A percentile compares a stretch with the other conserved stretches of the same genome.
Evolutionary conservation across 2,329 filamentous ascomycete genomes (phyloP).

Genomic region (Colletotrichum karsti): DNA sequence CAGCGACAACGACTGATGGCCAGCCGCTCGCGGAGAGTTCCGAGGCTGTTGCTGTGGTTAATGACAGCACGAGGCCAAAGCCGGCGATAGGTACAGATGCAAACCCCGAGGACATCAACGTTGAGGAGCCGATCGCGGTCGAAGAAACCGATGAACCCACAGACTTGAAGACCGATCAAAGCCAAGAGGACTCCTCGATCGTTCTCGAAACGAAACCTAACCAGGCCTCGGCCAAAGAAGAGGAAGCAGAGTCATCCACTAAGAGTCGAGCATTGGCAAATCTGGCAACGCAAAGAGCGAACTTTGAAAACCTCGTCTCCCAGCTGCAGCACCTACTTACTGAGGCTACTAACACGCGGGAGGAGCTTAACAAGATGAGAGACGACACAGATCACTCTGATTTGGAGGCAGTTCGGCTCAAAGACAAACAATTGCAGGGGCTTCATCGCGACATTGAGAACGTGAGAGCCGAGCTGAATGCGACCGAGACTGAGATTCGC

Average conservation of each 20-base stretch:
- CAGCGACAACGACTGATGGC: not conserved
- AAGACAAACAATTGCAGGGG: constrained; percentile 38
- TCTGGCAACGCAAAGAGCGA: constrained; percentile 39
- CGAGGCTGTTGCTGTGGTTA: not conserved
- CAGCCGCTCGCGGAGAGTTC: not conserved
- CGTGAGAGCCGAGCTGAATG: constrained; percentile 43
- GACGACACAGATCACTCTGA: constrained; percentile 10
- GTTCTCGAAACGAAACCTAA: not conserved
- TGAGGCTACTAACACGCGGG: constrained; percentile 37
- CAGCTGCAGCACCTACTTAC: constrained; percentile 42
- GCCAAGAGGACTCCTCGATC: not conserved
- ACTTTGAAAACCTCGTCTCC: constrained; percentile 42
- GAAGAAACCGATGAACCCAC: constrained; percentile 38
- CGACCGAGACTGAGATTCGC: constrained; percentile 46
- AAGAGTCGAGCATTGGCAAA: constrained; percentile 26
- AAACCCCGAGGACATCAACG: constrained; percentile 58
- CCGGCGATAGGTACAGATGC: not conserved
- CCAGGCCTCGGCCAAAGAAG: constrained; percentile 24
- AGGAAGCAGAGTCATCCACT: not conserved
- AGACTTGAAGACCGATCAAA: not conserved
- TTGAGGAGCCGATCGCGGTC: constrained; percentile 45
- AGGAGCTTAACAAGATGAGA: constrained; percentile 40
- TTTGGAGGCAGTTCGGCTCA: constrained; percentile 33
- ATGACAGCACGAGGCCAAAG: not conserved
- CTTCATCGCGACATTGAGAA: constrained; percentile 42